A percentile compares a stretch with the other conserved stretches of the same genome.
Evolutionary conservation across 2,329 filamentous ascomycete genomes (phyloP).

Genomic region (Moelleriella libera): DNA sequence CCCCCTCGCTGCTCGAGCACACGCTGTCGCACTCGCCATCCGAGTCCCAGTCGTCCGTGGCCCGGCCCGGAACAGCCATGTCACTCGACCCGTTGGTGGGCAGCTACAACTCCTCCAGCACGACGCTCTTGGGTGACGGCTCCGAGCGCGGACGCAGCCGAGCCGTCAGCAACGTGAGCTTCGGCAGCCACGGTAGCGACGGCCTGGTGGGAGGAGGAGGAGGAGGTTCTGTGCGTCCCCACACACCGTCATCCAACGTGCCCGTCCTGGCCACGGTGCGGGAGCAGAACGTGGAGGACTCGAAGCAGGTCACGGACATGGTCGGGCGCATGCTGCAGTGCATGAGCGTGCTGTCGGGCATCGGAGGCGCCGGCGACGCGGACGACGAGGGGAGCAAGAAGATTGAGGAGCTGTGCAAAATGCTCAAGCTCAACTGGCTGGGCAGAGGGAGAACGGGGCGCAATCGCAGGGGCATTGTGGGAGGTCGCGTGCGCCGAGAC

Average conservation of each 20-base stretch:
- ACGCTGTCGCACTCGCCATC: conserved; percentile 37
- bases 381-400: conserved; percentile 62
- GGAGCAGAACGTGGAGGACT: conserved; percentile 51
- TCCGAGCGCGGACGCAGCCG: conserved; percentile 50
- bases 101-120: conserved; percentile 67
- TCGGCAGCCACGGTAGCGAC: conserved; percentile 36
- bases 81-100: conserved; percentile 61
- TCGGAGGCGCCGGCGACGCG: conserved; percentile 42
- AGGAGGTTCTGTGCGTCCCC: conserved; percentile 21
- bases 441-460: conserved; percentile 78
- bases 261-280: conserved; percentile 27
- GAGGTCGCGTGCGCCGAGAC: conserved; percentile 40
- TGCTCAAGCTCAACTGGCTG: conserved; percentile 94
- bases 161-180: conserved; percentile 74
- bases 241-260: conserved; percentile 27
- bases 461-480: conserved; percentile 82
- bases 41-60: conserved; percentile 28
- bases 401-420: conserved; percentile 71
- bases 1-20: conserved; percentile 36
- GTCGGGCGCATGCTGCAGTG: conserved; percentile 94
- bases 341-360: conserved; percentile 73
- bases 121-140: conserved; percentile 61
- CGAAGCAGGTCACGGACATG: conserved; percentile 78
- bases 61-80: conserved; percentile 58
- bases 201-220: conserved; percentile 17